Conservation (phyloP, 2,329 filamentous ascomycete genomes). For the Cordyceps fumosorosea region DNA sequence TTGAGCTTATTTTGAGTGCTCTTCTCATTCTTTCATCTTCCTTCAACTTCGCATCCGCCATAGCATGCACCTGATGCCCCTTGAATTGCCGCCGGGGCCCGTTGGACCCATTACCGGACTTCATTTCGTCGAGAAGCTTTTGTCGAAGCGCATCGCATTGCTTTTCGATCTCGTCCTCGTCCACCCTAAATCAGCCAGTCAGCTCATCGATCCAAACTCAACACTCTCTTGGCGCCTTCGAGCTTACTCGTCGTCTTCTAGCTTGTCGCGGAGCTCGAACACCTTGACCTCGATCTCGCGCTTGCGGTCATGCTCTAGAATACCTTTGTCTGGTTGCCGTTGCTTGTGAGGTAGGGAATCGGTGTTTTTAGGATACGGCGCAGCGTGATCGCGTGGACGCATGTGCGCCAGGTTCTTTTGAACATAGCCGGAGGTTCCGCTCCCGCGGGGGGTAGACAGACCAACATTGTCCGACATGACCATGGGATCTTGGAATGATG, state of each 20-base stretch:
- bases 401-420: conserved; percentile 91
- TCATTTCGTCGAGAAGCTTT: conserved; percentile 34
- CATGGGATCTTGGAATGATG: neutral
- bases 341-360: conserved; percentile 64
- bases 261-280: conserved; percentile 77
- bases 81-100: conserved; percentile 59
- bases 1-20: conserved; percentile 78
- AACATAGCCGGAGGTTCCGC: conserved; percentile 94
- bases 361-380: conserved; percentile 68
- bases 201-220: neutral
- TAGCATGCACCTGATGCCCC: conserved; percentile 89
- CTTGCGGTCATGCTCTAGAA: conserved; percentile 89
- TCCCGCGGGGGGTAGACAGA: conserved; percentile 86
- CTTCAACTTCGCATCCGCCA: conserved; percentile 91
- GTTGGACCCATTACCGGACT: conserved; percentile 25
- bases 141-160: conserved; percentile 36
- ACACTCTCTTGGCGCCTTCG: too few species aligned
- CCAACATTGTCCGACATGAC: conserved; percentile 95
- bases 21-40: conserved; percentile 84
- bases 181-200: conserved; percentile 45
- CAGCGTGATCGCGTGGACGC: conserved; percentile 70
- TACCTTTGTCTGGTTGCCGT: conserved; percentile 82
- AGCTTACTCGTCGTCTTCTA: conserved; percentile 81
- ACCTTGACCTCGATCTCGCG: conserved; percentile 90
- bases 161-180: conserved; percentile 87